A percentile compares a stretch with the other conserved stretches of the same genome.
Evolutionary conservation across 2,329 filamentous ascomycete genomes (phyloP).

Genomic region (Phyllosticta ampelicida): DNA sequence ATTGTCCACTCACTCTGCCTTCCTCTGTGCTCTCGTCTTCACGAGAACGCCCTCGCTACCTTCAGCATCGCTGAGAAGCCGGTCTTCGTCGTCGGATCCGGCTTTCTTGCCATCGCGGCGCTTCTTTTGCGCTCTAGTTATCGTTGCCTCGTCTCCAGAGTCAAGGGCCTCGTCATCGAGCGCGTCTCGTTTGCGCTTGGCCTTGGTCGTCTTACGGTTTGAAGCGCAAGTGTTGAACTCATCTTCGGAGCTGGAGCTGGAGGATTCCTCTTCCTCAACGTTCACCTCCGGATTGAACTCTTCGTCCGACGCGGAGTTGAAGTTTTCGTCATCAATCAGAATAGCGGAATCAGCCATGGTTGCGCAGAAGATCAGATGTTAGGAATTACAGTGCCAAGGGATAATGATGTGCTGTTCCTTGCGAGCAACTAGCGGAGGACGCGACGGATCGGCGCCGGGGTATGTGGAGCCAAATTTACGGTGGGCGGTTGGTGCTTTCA

Average conservation of each 20-base stretch:
- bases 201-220: constrained; percentile 9
- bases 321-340: constrained; percentile 24
- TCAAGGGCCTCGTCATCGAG: constrained; percentile 22
- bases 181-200: constrained; percentile 22
- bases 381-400: background rate
- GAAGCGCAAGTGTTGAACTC: background rate
- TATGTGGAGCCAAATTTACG: background rate
- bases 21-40: constrained; percentile 62
- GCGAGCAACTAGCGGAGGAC: background rate
- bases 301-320: constrained; percentile 57
- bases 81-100: constrained; percentile 15
- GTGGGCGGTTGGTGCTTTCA: background rate
- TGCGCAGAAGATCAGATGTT: background rate
- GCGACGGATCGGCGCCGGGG: background rate
- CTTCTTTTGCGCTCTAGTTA: constrained; percentile 45
- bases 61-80: constrained; percentile 28
- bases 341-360: background rate
- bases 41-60: constrained; percentile 50
- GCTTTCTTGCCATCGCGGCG: constrained; percentile 21
- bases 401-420: background rate
- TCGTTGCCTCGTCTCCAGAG: constrained; percentile 62
- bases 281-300: constrained; percentile 63
- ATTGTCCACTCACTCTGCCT: constrained; percentile 44
- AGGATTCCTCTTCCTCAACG: constrained; percentile 31
- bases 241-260: constrained; percentile 34